A percentile compares a stretch with the other conserved stretches of the same genome.
These are phyloP conservation scores for Ascochyta lentis DNA, from an alignment of 2,329 filamentous ascomycete genomes.

Conservation along the genomic window DNA sequence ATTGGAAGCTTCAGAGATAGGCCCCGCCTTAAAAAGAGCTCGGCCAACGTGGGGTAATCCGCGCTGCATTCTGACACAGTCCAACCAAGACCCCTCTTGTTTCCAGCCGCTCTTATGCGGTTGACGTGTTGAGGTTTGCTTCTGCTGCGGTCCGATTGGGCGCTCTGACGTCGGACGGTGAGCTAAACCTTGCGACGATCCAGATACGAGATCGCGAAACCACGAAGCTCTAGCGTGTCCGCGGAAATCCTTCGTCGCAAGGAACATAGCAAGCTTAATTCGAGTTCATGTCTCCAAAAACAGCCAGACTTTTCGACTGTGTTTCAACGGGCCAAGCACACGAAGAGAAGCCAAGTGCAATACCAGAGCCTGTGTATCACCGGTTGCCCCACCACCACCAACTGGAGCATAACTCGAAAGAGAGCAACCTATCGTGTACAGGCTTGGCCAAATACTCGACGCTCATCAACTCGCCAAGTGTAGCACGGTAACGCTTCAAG, in stretches of 20 bases:
- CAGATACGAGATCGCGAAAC: slow-evolving; percentile 10
- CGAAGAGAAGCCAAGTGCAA: slow-evolving; percentile 11
- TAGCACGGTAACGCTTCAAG: neutral
- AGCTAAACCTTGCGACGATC: slow-evolving; percentile 33
- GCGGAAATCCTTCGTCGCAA: slow-evolving; percentile 20
- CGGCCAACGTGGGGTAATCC: slow-evolving; percentile 34
- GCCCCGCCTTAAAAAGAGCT: slow-evolving; percentile 20
- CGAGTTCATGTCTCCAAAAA: neutral
- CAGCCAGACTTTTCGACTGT: neutral
- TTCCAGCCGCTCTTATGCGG: slow-evolving; percentile 28
- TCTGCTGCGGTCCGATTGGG: slow-evolving; percentile 32
- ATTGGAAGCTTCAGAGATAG: slow-evolving; percentile 4
- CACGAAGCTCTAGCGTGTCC: slow-evolving; percentile 6
- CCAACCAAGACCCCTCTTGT: slow-evolving; percentile 17
- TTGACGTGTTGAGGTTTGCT: slow-evolving; percentile 30
- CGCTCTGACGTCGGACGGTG: slow-evolving; percentile 34
- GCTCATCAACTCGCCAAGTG: neutral
- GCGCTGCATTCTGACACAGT: slow-evolving; percentile 27
- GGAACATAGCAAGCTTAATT: neutral
- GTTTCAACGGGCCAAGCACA: slow-evolving; percentile 1
- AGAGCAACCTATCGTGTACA: neutral
- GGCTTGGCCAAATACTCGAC: neutral
- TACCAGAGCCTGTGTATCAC: slow-evolving; percentile 7
- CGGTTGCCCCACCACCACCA: neutral
- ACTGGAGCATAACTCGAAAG: neutral